These are phyloP conservation scores for Posidonia australis DNA, from an alignment of 106 monocot genomes.

Conservation along the genomic window DNA sequence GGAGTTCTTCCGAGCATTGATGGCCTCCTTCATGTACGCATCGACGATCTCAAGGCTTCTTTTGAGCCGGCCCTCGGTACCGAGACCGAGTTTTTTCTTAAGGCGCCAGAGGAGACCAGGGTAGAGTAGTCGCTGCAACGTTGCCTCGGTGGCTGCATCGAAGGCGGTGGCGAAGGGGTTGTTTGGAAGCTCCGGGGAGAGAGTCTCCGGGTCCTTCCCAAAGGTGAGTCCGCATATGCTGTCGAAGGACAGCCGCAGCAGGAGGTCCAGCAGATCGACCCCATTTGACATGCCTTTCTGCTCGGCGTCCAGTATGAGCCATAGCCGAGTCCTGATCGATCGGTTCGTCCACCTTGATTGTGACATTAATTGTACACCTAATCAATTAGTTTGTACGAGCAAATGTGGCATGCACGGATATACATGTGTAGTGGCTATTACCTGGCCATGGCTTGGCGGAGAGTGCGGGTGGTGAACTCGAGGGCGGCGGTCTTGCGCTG, in stretches of 20 bases:
- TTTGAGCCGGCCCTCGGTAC: slow-evolving; percentile 12
- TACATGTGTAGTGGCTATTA: too few relatives aligned
- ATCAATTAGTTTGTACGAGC: too few relatives aligned
- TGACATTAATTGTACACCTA: too few relatives aligned
- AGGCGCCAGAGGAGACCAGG: slow-evolving; percentile 24
- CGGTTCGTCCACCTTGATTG: slow-evolving; percentile 19
- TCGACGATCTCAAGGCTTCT: slow-evolving; percentile 5
- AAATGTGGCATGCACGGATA: too few relatives aligned
- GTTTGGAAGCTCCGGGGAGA: slow-evolving; percentile 43
- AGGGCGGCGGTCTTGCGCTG: slow-evolving; percentile 26
- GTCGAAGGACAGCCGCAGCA: slow-evolving; percentile 36
- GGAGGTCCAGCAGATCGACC: slow-evolving; percentile 24
- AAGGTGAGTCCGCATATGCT: slow-evolving; percentile 68
- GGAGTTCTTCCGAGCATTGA: slow-evolving; percentile 60
- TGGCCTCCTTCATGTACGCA: slow-evolving; percentile 46
- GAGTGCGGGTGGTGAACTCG: slow-evolving; percentile 27
- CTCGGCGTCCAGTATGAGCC: slow-evolving; percentile 11
- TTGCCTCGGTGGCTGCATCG: slow-evolving; percentile 22
- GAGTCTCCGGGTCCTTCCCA: slow-evolving; percentile 51
- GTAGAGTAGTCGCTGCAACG: slow-evolving; percentile 19
- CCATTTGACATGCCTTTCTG: not conserved
- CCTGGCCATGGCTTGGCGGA: slow-evolving; percentile 28
- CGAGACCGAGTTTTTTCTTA: slow-evolving; percentile 10
- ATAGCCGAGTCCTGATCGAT: slow-evolving; percentile 16
- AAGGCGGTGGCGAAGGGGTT: slow-evolving; percentile 32